These are phyloP conservation scores for Pelargonium australe DNA, from an alignment of 441 rosid species.

Conservation along the genomic window DNA sequence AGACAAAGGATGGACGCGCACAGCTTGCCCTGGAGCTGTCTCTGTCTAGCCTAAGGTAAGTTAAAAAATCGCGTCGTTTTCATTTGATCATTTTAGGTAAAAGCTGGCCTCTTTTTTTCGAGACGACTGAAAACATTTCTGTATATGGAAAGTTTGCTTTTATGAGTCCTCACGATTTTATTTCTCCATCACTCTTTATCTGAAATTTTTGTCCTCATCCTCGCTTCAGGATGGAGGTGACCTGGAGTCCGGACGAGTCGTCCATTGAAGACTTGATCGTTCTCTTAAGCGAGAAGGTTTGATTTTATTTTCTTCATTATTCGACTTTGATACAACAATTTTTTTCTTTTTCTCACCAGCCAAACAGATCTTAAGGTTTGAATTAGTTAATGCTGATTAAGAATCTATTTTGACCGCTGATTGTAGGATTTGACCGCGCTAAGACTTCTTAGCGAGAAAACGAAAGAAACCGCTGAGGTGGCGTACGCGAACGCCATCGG, in stretches of 20 bases:
- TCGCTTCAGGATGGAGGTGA: constrained; percentile 41
- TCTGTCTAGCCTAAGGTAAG: constrained; percentile 47
- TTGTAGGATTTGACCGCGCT: constrained; percentile 52
- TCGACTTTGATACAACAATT: background rate
- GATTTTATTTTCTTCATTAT: background rate
- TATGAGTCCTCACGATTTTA: constrained; percentile 15
- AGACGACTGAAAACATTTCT: constrained; percentile 15
- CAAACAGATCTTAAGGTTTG: constrained; percentile 3
- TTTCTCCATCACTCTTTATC: background rate
- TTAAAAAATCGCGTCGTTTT: constrained; percentile 23
- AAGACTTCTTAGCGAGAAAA: constrained; percentile 52
- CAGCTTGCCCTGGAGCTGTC: constrained; percentile 64
- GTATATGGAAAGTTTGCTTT: constrained; percentile 29
- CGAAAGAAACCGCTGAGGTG: constrained; percentile 46
- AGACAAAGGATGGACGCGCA: constrained; percentile 51
- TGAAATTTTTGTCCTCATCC: background rate
- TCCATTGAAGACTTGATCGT: constrained; percentile 51
- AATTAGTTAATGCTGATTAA: background rate
- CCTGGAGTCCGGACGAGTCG: constrained; percentile 53
- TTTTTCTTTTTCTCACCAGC: constrained; percentile 1
- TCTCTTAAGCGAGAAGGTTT: constrained; percentile 57
- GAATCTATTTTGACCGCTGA: background rate
- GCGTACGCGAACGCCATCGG: constrained; percentile 46
- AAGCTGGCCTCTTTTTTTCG: constrained; percentile 17
- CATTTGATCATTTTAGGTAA: constrained; percentile 18